These are phyloP conservation scores for Clavispora phyllophila DNA, from an alignment of 805 yeast species.

Conservation along the genomic window DNA sequence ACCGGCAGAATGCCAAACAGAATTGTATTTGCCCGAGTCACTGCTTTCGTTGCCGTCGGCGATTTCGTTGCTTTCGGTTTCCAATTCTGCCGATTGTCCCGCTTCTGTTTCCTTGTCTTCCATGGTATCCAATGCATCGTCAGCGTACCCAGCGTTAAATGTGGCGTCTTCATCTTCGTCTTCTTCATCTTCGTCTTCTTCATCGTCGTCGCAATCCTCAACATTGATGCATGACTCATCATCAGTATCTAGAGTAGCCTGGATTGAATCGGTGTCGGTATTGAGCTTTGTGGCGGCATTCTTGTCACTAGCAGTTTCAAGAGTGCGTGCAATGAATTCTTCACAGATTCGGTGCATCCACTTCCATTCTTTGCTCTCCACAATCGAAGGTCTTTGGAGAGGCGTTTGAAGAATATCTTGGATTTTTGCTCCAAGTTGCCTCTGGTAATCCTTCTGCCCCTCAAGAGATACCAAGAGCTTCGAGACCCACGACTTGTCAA, in stretches of 20 bases:
- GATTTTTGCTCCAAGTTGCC: conserved; percentile 1
- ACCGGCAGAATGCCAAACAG: conserved; percentile 1
- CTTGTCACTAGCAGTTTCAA: not conserved
- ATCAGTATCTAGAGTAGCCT: not conserved
- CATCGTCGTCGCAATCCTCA: conserved; percentile 12
- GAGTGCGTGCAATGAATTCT: not conserved
- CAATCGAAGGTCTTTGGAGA: not conserved
- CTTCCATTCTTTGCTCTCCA: not conserved
- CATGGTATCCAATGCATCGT: conserved; percentile 14
- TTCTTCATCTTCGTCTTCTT: conserved; percentile 23
- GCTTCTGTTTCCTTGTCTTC: too few relatives aligned
- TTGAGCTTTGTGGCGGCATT: not conserved
- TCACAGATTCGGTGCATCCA: not conserved
- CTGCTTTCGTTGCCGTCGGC: conserved; percentile 5
- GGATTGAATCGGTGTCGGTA: not conserved
- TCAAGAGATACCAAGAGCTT: conserved; percentile 5
- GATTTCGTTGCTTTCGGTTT: not conserved
- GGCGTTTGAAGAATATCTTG: not conserved
- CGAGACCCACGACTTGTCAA: conserved; percentile 21
- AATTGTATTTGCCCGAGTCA: conserved; percentile 9
- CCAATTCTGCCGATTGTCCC: too few relatives aligned
- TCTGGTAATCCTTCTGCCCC: not conserved
- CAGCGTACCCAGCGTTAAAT: conserved; percentile 17
- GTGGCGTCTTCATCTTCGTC: conserved; percentile 13
- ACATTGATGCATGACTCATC: not conserved